These are phyloP conservation scores for Kazachstania martiniae DNA, from an alignment of 805 yeast genomes.

Conservation along the genomic window DNA sequence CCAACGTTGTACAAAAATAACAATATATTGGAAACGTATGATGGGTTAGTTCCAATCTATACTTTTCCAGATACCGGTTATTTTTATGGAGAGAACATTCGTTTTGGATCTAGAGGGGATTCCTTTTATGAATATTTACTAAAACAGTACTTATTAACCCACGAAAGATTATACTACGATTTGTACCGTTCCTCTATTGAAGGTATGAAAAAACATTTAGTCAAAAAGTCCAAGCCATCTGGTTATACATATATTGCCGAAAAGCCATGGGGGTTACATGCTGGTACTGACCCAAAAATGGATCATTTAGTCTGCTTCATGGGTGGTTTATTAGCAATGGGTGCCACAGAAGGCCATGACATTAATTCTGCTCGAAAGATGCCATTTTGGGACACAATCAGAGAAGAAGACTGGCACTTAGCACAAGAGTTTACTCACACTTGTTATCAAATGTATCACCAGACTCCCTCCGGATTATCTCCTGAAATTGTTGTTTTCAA, in stretches of 20 bases:
- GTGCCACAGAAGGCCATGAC: slow-evolving; percentile 67
- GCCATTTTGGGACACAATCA: slow-evolving; percentile 45
- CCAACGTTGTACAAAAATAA: slow-evolving; percentile 54
- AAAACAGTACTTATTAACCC: slow-evolving; percentile 77
- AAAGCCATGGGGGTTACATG: slow-evolving; percentile 50
- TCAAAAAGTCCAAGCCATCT: slow-evolving; percentile 50
- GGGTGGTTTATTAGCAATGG: slow-evolving; percentile 81
- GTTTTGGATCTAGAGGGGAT: slow-evolving; percentile 88
- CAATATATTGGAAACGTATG: slow-evolving; percentile 24
- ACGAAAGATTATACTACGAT: slow-evolving; percentile 47
- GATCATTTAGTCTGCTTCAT: slow-evolving; percentile 88
- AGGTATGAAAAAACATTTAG: slow-evolving; percentile 63
- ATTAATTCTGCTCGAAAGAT: slow-evolving; percentile 45
- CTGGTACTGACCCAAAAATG: slow-evolving; percentile 59
- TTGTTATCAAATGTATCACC: slow-evolving; percentile 77
- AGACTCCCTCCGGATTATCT: slow-evolving; percentile 64
- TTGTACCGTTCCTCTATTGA: slow-evolving; percentile 70
- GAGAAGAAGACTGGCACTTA: slow-evolving; percentile 52
- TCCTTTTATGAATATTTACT: slow-evolving; percentile 84
- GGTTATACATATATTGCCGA: slow-evolving; percentile 68
- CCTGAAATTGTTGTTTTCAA: slow-evolving; percentile 89
- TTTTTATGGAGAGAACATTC: slow-evolving; percentile 52
- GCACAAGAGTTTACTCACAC: slow-evolving; percentile 70
- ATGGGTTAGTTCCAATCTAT: slow-evolving; percentile 76
- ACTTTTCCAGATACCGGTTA: slow-evolving; percentile 66